Conservation (phyloP, 2,329 filamentous ascomycete genomes). For the Colletotrichum camelliae region DNA sequence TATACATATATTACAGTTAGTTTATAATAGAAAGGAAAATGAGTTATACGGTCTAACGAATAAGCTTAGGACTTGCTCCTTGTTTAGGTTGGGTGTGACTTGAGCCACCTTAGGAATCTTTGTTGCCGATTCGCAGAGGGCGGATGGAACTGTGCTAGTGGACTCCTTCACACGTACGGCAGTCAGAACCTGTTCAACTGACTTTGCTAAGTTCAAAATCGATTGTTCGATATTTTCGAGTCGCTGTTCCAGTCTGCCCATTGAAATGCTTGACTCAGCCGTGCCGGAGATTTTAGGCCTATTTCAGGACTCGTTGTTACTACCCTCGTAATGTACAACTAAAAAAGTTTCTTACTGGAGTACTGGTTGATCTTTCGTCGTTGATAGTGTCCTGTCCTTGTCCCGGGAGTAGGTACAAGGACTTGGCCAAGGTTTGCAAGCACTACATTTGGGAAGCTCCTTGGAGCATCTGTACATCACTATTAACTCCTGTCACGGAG, state of each 20-base stretch:
- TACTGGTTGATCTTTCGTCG: background rate
- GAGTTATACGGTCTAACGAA: background rate
- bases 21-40: background rate
- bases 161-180: background rate
- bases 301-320: background rate
- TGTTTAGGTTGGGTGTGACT: too few relatives aligned
- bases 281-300: background rate
- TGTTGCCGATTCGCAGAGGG: too few relatives aligned
- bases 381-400: background rate
- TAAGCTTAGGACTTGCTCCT: background rate
- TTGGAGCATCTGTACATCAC: background rate
- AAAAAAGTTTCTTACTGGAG: background rate
- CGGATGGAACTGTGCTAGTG: background rate
- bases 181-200: background rate
- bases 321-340: background rate
- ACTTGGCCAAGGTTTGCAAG: conserved; percentile 1
- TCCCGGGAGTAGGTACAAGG: background rate
- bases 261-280: background rate
- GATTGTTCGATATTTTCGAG: background rate
- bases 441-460: conserved; percentile 6
- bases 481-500: background rate
- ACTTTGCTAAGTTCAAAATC: background rate
- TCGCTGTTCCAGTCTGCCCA: background rate
- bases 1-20: too few relatives aligned
- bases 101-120: background rate